phyloP scores from a whole-genome alignment of 345 rosid genomes.

The Dipteronia sinensis region DNA sequence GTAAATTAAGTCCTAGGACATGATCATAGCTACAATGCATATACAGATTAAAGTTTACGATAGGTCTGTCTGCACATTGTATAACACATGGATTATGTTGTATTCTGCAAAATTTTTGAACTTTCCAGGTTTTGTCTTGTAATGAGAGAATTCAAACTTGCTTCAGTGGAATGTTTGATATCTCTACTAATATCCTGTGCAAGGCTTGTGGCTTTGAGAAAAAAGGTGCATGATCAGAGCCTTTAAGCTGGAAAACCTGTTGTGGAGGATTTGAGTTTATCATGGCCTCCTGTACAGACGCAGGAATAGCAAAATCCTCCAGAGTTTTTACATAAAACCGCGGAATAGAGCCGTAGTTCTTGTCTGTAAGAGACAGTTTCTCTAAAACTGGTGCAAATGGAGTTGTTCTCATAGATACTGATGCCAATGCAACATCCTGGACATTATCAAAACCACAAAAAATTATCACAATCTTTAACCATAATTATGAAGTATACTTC shows the following conservation, averaged over 20 bases:
- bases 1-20: not conserved
- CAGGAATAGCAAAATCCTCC: constrained; percentile 54
- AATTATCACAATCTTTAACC: not conserved
- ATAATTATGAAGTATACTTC: not conserved
- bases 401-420: constrained; percentile 45
- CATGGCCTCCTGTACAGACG: constrained; percentile 52
- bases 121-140: not conserved
- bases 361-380: constrained; percentile 44
- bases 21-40: not conserved
- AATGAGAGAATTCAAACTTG: not conserved
- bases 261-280: constrained; percentile 55
- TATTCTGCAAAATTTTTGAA: not conserved
- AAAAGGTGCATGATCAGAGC: constrained; percentile 75
- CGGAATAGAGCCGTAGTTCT: constrained; percentile 52
- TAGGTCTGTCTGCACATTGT: too few relatives aligned
- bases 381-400: constrained; percentile 47
- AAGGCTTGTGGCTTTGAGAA: constrained; percentile 72
- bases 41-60: too few relatives aligned
- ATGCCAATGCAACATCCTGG: constrained; percentile 41
- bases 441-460: not conserved
- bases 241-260: constrained; percentile 59
- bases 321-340: constrained; percentile 65
- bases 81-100: too few relatives aligned
- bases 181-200: constrained; percentile 54
- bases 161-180: constrained; percentile 44